Evolutionary conservation across 2,329 filamentous ascomycete genomes (phyloP).

Genomic region (Arachnopeziza araneosa): DNA sequence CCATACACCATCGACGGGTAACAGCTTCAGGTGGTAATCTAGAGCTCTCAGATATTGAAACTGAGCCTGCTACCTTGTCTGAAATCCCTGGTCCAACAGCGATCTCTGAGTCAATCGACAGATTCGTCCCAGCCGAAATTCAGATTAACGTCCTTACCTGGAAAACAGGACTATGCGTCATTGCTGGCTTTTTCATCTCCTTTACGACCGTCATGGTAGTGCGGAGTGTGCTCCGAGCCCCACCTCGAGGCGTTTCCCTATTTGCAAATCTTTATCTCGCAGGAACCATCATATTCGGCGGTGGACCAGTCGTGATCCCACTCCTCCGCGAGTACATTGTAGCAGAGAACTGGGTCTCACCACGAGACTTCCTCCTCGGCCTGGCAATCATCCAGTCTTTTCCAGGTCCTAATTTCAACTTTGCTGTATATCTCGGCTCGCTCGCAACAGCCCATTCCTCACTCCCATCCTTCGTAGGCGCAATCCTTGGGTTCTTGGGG

Average conservation of each 20-base stretch:
- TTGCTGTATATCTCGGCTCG: constrained; percentile 50
- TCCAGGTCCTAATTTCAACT: constrained; percentile 58
- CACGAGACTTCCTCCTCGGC: constrained; percentile 66
- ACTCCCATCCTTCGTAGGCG: constrained; percentile 36
- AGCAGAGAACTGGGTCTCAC: constrained; percentile 58
- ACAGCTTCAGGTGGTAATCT: no score
- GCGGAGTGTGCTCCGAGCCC: constrained; percentile 30
- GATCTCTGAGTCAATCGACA: no score
- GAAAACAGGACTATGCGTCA: no score
- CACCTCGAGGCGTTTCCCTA: constrained; percentile 38
- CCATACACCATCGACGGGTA: no score
- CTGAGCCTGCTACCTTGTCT: no score
- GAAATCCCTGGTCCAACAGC: no score
- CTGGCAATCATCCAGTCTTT: constrained; percentile 67
- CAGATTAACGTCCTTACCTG: no score
- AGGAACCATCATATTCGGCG: constrained; percentile 47
- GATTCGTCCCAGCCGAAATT: no score
- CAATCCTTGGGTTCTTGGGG: constrained; percentile 26
- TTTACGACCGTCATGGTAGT: no score
- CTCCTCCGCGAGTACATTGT: constrained; percentile 59
- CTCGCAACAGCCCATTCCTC: constrained; percentile 35
- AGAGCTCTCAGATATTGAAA: no score
- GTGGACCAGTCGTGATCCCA: constrained; percentile 60
- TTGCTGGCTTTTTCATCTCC: no score
- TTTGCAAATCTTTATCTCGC: constrained; percentile 43